phyloP scores from a whole-genome alignment of 73 alveolate genomes.

The Durusdinium trenchii region DNA sequence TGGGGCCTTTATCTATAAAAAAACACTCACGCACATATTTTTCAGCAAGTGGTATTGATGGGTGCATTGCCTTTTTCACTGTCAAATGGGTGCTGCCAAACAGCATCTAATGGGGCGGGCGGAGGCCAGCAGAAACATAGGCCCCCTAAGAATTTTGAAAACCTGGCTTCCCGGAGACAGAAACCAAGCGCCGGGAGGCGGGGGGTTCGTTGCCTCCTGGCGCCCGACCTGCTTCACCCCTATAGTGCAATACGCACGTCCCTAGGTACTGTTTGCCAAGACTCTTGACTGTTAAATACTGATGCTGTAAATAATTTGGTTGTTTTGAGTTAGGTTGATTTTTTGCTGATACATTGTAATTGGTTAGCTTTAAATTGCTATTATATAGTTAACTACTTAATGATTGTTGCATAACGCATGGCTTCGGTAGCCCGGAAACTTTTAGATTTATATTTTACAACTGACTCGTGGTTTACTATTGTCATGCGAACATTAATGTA shows the following conservation, averaged over 20 bases:
- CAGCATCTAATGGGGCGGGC: not conserved
- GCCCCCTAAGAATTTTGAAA: not conserved
- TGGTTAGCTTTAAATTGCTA: too few species aligned
- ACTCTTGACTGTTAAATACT: too few species aligned
- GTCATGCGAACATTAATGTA: too few species aligned
- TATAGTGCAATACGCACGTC: conserved; percentile 2
- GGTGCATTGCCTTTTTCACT: not conserved
- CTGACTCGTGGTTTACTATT: too few species aligned
- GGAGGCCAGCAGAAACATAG: not conserved
- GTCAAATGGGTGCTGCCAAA: not conserved
- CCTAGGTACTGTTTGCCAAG: not conserved
- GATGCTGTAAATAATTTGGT: too few species aligned
- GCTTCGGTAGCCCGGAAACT: too few species aligned
- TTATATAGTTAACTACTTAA: too few species aligned
- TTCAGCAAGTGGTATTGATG: not conserved
- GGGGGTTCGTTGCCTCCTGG: not conserved
- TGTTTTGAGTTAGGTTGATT: too few species aligned
- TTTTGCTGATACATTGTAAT: too few species aligned
- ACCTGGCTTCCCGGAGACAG: not conserved
- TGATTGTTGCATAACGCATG: too few species aligned
- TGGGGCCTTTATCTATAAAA: not conserved
- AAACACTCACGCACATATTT: too few species aligned
- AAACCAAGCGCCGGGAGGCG: not conserved
- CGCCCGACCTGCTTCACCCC: not conserved
- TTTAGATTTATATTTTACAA: too few species aligned